Base-by-base conservation (phyloP, 768 basidiomycete species). In the Mycena vulgaris region DNA sequence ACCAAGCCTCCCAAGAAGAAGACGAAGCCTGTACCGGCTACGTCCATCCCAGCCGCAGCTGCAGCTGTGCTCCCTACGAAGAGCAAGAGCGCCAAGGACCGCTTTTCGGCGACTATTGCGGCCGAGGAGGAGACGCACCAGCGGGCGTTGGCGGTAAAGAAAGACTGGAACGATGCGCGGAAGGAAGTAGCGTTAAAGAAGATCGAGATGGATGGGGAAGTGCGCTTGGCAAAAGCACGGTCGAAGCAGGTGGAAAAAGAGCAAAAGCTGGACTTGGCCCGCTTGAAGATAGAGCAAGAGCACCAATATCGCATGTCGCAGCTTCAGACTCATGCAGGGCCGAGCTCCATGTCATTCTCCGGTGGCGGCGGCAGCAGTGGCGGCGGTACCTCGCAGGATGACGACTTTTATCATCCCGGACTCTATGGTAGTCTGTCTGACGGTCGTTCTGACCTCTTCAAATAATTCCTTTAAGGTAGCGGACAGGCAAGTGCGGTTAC, bases 231-330 rank as follows among this genome's bases (percentile, higher is more conserved):
- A 13, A 52, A 8, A 39, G 33, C 9, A 14, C 25, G n/a, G 30
- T 9, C 31, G 11, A 55, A 30, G 39, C 13, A 45, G 66, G 13
- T 0, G 31, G 59, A 55, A 25, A 28, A 61, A 11, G 28, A 16
- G 35, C 25, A 23, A 13, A 53, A 48, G 66, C 28, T 33, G 40
- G 52, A 42, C 6, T 35, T 39, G 37, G n/a, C n/a, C 27, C 35
- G 83, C 79, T 0, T 52, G 78, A 76, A 51, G 80, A 80, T 25
- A 80, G 79, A 23, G 73, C 72, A 68, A 72, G 71, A 14, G 80
- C 83, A 76, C 70, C 73, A 6, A 52, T 68, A 25, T 6, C 58
- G 40, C 1, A 60, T 67, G 66, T 58, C 58, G 1, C 48, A 67
- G 31, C 5, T 60, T 30, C 31, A 28, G 25, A 11, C 28, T 4